These are phyloP conservation scores for Hypholoma fasciculare DNA, from an alignment of 768 basidiomycete genomes.

Conservation along the genomic window DNA sequence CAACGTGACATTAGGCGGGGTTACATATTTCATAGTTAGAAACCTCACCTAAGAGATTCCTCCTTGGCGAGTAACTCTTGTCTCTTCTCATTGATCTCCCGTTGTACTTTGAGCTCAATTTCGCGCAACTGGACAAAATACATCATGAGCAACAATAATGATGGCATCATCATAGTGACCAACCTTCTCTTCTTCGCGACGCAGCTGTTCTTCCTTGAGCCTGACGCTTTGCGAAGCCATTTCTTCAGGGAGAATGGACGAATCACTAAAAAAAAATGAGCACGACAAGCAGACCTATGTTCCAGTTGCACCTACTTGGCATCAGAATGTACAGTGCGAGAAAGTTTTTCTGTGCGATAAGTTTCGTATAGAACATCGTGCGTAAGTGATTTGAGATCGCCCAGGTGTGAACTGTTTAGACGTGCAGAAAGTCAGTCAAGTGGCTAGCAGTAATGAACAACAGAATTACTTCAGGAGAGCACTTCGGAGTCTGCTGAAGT, in stretches of 20 bases:
- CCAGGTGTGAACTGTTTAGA: constrained; percentile 77
- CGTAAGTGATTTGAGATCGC: constrained; percentile 91
- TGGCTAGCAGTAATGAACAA: not conserved
- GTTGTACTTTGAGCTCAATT: constrained; percentile 96
- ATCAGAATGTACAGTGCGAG: constrained; percentile 82
- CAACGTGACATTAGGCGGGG: constrained; percentile 6
- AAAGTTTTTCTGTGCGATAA: constrained; percentile 97
- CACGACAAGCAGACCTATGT: not conserved
- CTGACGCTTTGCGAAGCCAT: constrained; percentile 95
- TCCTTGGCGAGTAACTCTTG: constrained; percentile 97
- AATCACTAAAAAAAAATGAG: constrained; percentile 54
- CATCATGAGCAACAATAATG: constrained; percentile 5
- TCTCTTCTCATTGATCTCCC: constrained; percentile 97
- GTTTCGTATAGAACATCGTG: constrained; percentile 96
- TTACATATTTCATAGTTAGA: not conserved
- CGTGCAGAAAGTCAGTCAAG: not conserved
- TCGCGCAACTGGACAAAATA: constrained; percentile 72
- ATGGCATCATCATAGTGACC: constrained; percentile 5
- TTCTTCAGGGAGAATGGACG: constrained; percentile 93
- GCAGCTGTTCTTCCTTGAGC: constrained; percentile 98
- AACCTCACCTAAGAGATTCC: constrained; percentile 78
- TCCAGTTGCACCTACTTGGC: constrained; percentile 52
- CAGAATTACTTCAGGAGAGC: constrained; percentile 80
- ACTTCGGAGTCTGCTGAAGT: constrained; percentile 90
- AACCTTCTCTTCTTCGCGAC: constrained; percentile 95